Evolutionary conservation across 148 eudicot genomes (phyloP).

Genomic region (Pouteria glomerata): DNA sequence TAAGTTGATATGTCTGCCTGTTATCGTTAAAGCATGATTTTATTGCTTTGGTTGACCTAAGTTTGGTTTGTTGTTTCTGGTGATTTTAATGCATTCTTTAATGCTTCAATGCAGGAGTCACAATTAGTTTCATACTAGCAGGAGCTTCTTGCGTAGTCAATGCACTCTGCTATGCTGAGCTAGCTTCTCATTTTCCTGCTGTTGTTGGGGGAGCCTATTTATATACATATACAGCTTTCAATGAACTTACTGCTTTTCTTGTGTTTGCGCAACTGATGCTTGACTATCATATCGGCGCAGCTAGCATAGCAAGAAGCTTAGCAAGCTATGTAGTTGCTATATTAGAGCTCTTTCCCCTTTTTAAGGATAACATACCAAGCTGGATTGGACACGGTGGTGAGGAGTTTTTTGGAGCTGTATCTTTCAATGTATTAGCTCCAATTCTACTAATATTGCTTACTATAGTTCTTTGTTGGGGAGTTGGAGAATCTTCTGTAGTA

Average conservation of each 20-base stretch:
- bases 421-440: slow-evolving; percentile 77
- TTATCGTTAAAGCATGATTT: not conserved
- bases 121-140: slow-evolving; percentile 80
- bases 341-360: slow-evolving; percentile 62
- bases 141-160: slow-evolving; percentile 91
- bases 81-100: not conserved
- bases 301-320: slow-evolving; percentile 96
- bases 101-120: slow-evolving; percentile 62
- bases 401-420: slow-evolving; percentile 50
- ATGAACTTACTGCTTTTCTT: slow-evolving; percentile 95
- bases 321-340: slow-evolving; percentile 66
- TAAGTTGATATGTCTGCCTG: too few relatives aligned
- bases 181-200: slow-evolving; percentile 91
- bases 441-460: slow-evolving; percentile 62
- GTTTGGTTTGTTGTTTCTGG: not conserved
- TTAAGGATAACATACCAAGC: slow-evolving; percentile 67
- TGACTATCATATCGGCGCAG: slow-evolving; percentile 97
- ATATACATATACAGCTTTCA: slow-evolving; percentile 91
- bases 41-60: not conserved
- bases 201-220: slow-evolving; percentile 98
- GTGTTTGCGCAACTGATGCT: slow-evolving; percentile 94
- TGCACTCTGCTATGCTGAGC: slow-evolving; percentile 96
- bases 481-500: slow-evolving; percentile 82
- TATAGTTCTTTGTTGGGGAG: slow-evolving; percentile 72
- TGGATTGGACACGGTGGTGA: slow-evolving; percentile 90